Base-by-base conservation (phyloP, 768 basidiomycete genomes). In the Russula dissimulans region DNA sequence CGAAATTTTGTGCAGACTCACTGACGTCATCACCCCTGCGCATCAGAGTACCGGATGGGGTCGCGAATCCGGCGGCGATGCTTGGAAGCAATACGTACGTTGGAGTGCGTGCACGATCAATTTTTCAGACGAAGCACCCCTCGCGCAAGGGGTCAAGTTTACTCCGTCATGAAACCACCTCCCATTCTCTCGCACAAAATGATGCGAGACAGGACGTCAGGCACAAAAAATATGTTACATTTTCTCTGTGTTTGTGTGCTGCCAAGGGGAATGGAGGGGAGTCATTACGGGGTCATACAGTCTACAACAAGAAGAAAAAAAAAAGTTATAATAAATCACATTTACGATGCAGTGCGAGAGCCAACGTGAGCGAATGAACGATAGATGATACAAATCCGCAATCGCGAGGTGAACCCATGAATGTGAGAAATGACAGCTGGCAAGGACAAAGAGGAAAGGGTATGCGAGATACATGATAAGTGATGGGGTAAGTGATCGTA, bases 51-150 rank as follows among this genome's bases (percentile, higher is more conserved):
- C 89, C 52, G 90, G 89, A 64, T 91, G 89, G 93, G 95, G 95
- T 18, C 84, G 95, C 51, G 95, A 98, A 76, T 92, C 91, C 7
- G 95, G 95, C 42, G 95, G 95, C 54, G 95, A 97, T 72, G 89
- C 95, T n/a, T 98, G 95, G 95, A 94, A 95, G 72, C 91, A 95
- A 72, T 94, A 94, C 67, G 89, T 94, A 43, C 83, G 91, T 54
- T 95, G 90, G 90, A 86, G 87, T 72, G 83, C 88, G 48, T 94
- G 91, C 71, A 97, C 95, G 11, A 75, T 97, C 71, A 97, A 97
- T 74, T 97, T 89, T 74, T 91, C 89, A 43, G 83, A 93, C 71
- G 82, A 85, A 66, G 85, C 91, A 46, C 93, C 91, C 9, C 77
- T 98, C 39, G 95, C 95, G 0, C 95, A 98, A 72, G 95, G 95